Evolutionary conservation across 75 land plant species (phyloP).

Genomic region (Isoetes taiwanensis): DNA sequence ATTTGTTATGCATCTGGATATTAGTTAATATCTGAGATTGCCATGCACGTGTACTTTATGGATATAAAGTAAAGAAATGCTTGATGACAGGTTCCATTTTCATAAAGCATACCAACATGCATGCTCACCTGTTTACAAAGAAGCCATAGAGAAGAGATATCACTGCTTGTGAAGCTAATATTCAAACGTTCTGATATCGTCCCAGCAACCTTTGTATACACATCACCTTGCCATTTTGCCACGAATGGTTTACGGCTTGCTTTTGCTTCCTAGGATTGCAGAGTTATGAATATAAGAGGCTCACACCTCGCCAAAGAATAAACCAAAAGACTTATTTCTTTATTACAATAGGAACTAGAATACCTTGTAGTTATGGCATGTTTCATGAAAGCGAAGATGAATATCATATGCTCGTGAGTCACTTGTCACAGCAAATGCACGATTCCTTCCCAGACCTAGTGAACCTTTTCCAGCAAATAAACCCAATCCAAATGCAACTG

Average conservation of each 20-base stretch:
- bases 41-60: too few relatives aligned
- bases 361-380: conserved; percentile 85
- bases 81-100: too few relatives aligned
- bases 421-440: conserved; percentile 71
- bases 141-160: conserved; percentile 65
- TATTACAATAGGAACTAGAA: neutral
- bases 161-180: conserved; percentile 43
- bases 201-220: conserved; percentile 26
- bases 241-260: conserved; percentile 16
- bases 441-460: conserved; percentile 68
- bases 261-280: conserved; percentile 29
- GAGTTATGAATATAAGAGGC: neutral
- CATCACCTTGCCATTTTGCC: conserved; percentile 12
- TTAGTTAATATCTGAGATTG: too few relatives aligned
- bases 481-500: conserved; percentile 95
- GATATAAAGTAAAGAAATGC: too few relatives aligned
- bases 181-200: conserved; percentile 30
- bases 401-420: conserved; percentile 82
- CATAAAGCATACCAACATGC: neutral
- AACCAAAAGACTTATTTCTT: neutral
- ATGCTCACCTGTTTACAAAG: conserved; percentile 67
- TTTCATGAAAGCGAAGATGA: conserved; percentile 66
- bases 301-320: neutral
- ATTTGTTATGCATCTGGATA: too few relatives aligned
- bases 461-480: conserved; percentile 52